Percentiles rank a stretch among this genome's conserved stretches.
phyloP scores from a whole-genome alignment of 345 rosid genomes.

The Sonneratia alba region DNA sequence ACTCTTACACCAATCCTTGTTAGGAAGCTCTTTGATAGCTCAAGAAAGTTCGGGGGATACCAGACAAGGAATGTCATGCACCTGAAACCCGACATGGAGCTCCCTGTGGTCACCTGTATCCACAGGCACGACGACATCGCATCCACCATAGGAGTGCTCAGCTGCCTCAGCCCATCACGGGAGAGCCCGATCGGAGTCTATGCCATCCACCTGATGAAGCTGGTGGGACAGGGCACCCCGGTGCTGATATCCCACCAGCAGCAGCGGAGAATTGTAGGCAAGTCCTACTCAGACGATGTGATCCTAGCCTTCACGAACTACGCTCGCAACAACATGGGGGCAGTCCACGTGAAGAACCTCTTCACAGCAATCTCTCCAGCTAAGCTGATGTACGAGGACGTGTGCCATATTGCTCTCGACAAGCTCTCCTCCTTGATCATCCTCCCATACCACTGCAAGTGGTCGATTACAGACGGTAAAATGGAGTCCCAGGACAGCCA shows the following conservation, averaged over 20 bases:
- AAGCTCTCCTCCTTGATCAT: slow-evolving; percentile 22
- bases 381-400: slow-evolving; percentile 28
- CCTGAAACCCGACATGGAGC: slow-evolving; percentile 22
- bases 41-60: slow-evolving; percentile 48
- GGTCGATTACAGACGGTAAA: slow-evolving; percentile 10
- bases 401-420: slow-evolving; percentile 25
- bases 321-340: slow-evolving; percentile 10
- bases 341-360: slow-evolving; percentile 12
- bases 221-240: slow-evolving; percentile 39
- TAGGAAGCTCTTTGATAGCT: slow-evolving; percentile 33
- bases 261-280: slow-evolving; percentile 10
- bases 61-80: slow-evolving; percentile 27
- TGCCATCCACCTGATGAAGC: slow-evolving; percentile 48
- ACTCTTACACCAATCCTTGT: slow-evolving; percentile 31
- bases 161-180: slow-evolving; percentile 18
- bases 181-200: slow-evolving; percentile 28
- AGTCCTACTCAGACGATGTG: slow-evolving; percentile 13
- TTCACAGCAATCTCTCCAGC: slow-evolving; percentile 16
- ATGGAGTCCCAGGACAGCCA: slow-evolving; percentile 3
- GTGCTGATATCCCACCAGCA: slow-evolving; percentile 40
- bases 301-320: slow-evolving; percentile 19
- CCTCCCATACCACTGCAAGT: slow-evolving; percentile 24
- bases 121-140: slow-evolving; percentile 35
- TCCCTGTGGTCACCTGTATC: slow-evolving; percentile 41
- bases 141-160: slow-evolving; percentile 25